A percentile compares a stretch with the other conserved stretches of the same genome.
Conservation (phyloP, 1,284 basidiomycete species). For the Psilocybe mexicana region DNA sequence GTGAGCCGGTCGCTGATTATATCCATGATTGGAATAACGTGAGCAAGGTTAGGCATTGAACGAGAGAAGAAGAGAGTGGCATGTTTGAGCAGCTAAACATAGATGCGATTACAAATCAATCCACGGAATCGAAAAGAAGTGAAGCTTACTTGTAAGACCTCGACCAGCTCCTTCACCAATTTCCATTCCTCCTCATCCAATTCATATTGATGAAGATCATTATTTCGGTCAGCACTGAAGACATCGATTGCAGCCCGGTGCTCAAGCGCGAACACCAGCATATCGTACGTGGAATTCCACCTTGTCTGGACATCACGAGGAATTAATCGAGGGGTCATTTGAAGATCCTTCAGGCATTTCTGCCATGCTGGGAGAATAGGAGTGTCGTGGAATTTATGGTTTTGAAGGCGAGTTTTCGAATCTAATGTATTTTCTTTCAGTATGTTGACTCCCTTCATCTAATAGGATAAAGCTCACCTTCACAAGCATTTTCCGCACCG, state of each 20-base stretch:
- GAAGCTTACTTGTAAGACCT: conserved; percentile 24
- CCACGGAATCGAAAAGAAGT: not conserved
- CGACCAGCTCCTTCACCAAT: conserved; percentile 25
- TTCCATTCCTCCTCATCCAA: conserved; percentile 24
- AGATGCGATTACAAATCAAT: not conserved
- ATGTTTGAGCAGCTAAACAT: conserved; percentile 21
- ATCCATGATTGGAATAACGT: conserved; percentile 37
- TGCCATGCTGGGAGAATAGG: conserved; percentile 33
- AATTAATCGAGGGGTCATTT: conserved; percentile 21
- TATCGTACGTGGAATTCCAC: conserved; percentile 37
- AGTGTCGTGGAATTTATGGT: conserved; percentile 33
- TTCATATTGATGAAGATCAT: conserved; percentile 21
- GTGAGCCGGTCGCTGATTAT: conserved; percentile 16
- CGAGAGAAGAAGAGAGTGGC: conserved; percentile 29
- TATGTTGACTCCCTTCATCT: too few species aligned
- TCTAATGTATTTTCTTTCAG: conserved; percentile 15
- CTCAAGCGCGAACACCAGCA: conserved; percentile 29
- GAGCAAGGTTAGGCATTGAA: conserved; percentile 26
- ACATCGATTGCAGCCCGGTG: conserved; percentile 22
- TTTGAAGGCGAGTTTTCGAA: conserved; percentile 29
- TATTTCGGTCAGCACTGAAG: conserved; percentile 19
- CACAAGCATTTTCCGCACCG: conserved; percentile 10
- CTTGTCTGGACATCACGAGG: conserved; percentile 33
- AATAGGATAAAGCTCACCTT: conserved; percentile 10
- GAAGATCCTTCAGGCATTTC: conserved; percentile 14